A percentile compares a stretch with the other conserved stretches of the same genome.
Conservation (phyloP, 2,329 filamentous ascomycete species). For the Cryphonectria naterciae region DNA sequence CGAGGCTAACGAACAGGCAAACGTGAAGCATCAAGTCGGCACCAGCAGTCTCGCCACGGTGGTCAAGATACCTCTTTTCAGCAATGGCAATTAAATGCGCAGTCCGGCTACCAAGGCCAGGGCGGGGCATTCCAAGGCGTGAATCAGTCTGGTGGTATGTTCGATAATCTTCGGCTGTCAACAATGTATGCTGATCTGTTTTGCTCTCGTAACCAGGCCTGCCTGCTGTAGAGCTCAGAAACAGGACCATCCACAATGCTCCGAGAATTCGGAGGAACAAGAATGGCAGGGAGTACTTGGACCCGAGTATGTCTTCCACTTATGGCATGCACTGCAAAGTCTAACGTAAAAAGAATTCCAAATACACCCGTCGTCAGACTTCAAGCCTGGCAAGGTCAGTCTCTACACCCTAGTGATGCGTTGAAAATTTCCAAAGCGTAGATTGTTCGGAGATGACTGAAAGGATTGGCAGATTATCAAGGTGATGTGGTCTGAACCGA, state of each 20-base stretch:
- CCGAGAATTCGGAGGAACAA: not conserved
- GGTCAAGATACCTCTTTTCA: not conserved
- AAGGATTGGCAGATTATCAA: conserved; percentile 53
- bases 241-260: not conserved
- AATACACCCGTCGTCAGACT: not conserved
- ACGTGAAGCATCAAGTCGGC: not conserved
- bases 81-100: too few relatives aligned
- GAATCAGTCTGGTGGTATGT: not conserved
- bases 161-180: not conserved
- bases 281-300: not conserved
- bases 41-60: not conserved
- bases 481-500: conserved; percentile 57
- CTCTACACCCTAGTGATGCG: not conserved
- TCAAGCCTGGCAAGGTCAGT: conserved; percentile 16
- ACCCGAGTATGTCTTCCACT: not conserved
- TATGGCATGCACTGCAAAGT: not conserved
- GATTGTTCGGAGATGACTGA: not conserved
- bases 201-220: not conserved
- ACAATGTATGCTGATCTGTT: not conserved
- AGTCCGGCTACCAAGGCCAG: not conserved
- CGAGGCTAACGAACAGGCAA: not conserved
- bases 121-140: not conserved
- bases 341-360: not conserved
- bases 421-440: not conserved
- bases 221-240: not conserved